A percentile compares a stretch with the other conserved stretches of the same genome.
Conservation (phyloP, 306 rosid species). For the Biancaea sappan region DNA sequence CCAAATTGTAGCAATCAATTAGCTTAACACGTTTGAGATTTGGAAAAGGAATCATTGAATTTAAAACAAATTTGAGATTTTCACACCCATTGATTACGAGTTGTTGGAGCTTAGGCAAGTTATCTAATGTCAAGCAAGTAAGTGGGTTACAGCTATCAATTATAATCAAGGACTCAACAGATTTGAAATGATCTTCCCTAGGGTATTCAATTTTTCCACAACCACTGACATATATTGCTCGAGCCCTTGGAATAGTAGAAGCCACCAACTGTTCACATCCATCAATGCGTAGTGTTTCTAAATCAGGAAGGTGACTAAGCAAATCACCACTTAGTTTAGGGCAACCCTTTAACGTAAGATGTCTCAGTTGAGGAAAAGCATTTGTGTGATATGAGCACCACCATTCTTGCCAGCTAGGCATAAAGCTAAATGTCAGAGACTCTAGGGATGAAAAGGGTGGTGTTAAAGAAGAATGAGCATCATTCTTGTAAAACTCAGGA, state of each 20-base stretch:
- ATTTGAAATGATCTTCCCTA: background rate
- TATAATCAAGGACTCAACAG: background rate
- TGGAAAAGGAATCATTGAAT: background rate
- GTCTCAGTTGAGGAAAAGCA: no score
- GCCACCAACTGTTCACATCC: background rate
- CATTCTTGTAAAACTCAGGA: background rate
- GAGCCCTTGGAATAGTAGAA: background rate
- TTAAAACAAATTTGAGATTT: conserved; percentile 1
- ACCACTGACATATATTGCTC: background rate
- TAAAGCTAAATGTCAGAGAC: background rate
- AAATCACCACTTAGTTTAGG: no score
- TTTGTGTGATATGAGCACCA: background rate
- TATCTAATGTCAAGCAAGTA: background rate
- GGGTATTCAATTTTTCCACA: background rate
- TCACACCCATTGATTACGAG: background rate
- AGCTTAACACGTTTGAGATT: background rate
- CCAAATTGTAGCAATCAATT: background rate
- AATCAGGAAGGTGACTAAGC: background rate
- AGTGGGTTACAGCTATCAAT: background rate
- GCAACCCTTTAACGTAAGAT: no score
- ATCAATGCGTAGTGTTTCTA: background rate
- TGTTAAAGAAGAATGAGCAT: background rate
- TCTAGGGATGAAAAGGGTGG: no score
- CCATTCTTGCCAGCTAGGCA: background rate
- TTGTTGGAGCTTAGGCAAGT: background rate